Conservation (phyloP, 2,329 filamentous ascomycete genomes). For the Amesomyces nigricolor region DNA sequence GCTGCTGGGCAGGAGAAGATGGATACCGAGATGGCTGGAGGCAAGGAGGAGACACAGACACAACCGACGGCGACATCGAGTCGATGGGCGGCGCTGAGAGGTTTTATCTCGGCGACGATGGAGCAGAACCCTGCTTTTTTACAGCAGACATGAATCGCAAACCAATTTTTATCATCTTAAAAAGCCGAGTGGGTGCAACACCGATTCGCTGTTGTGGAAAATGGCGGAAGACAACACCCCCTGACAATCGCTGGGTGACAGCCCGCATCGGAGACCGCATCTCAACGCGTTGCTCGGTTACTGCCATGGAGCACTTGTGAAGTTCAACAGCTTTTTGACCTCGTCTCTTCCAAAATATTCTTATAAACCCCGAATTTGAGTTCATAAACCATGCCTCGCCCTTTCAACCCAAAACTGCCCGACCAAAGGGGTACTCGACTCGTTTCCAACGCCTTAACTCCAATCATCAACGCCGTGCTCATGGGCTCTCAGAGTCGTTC, state of each 20-base stretch:
- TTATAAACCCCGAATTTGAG: background rate
- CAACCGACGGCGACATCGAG: slow-evolving; percentile 41
- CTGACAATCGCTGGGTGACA: too few relatives aligned
- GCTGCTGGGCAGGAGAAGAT: slow-evolving; percentile 5
- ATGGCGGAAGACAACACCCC: too few relatives aligned
- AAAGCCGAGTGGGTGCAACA: too few relatives aligned
- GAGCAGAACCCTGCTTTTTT: slow-evolving; percentile 78
- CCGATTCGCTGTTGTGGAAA: too few relatives aligned
- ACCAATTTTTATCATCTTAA: background rate
- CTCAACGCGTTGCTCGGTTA: too few relatives aligned
- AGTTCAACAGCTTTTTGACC: too few relatives aligned
- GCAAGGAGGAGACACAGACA: slow-evolving; percentile 21
- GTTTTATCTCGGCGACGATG: slow-evolving; percentile 81
- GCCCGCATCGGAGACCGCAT: too few relatives aligned
- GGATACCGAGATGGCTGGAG: slow-evolving; percentile 20
- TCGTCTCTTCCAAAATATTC: too few relatives aligned
- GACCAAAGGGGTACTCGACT: slow-evolving; percentile 1
- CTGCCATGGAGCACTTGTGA: too few relatives aligned
- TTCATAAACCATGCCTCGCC: background rate
- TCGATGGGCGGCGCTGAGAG: slow-evolving; percentile 75
- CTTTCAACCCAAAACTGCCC: background rate
- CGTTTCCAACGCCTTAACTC: slow-evolving; percentile 5
- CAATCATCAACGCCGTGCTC: slow-evolving; percentile 2
- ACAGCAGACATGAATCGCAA: slow-evolving; percentile 18
- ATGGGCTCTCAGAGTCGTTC: background rate